Conservation (phyloP, 495 filamentous ascomycete genomes). For the Neohortaea acidophila region DNA sequence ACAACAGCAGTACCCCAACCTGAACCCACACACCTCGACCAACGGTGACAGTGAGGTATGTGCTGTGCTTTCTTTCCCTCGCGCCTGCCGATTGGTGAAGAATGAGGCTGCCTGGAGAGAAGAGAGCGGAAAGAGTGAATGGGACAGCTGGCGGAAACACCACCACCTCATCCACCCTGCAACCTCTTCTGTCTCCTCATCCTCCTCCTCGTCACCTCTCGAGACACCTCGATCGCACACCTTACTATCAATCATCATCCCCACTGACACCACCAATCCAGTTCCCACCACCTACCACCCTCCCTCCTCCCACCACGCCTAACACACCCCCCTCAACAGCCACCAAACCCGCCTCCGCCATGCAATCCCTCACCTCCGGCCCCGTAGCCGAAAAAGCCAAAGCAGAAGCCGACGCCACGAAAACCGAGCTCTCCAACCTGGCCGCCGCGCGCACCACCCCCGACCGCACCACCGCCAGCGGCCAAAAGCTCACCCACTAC, state of each 20-base stretch:
- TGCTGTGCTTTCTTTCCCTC: conserved; percentile 3
- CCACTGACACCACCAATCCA: no score
- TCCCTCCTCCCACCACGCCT: background rate
- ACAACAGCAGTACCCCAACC: conserved; percentile 16
- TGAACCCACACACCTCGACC: conserved; percentile 12
- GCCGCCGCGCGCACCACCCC: conserved; percentile 55
- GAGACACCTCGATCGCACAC: background rate
- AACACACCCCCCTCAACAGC: background rate
- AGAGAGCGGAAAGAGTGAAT: background rate
- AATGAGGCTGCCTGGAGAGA: conserved; percentile 4
- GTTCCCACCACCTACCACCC: background rate
- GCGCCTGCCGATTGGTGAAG: background rate
- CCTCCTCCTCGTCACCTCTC: background rate
- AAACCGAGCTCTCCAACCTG: conserved; percentile 58
- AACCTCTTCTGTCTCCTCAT: background rate
- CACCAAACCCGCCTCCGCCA: background rate
- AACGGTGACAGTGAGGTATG: conserved; percentile 26
- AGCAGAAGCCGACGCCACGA: conserved; percentile 54
- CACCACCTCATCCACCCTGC: background rate
- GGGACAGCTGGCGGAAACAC: conserved; percentile 3
- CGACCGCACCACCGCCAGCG: conserved; percentile 53
- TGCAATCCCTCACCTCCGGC: conserved; percentile 35
- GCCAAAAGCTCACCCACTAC: conserved; percentile 85
- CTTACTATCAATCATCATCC: background rate
- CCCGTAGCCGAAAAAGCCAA: conserved; percentile 66